Evolutionary conservation across 1,284 basidiomycete species (phyloP).

Genomic region (Melampsora abietis-canadensis): DNA sequence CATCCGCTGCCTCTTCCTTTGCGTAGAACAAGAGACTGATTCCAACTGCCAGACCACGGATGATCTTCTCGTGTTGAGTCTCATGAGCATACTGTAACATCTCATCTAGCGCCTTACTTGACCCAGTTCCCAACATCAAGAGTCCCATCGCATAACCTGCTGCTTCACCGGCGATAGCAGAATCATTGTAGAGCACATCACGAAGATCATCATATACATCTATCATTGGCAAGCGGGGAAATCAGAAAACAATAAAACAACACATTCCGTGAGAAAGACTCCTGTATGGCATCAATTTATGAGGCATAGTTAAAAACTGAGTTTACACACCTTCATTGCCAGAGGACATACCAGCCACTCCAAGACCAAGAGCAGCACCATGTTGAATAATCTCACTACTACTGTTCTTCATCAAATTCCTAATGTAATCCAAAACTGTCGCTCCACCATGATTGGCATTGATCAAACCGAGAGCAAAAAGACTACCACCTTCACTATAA

Average conservation of each 20-base stretch:
- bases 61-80: slow-evolving; percentile 97
- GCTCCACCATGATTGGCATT: slow-evolving; percentile 67
- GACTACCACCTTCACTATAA: slow-evolving; percentile 86
- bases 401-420: slow-evolving; percentile 65
- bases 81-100: slow-evolving; percentile 92
- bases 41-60: slow-evolving; percentile 85
- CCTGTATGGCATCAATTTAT: neutral
- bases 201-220: slow-evolving; percentile 89
- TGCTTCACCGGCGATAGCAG: slow-evolving; percentile 87
- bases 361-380: slow-evolving; percentile 87
- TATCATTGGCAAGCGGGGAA: slow-evolving; percentile 45
- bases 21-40: slow-evolving; percentile 86
- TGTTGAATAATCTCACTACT: slow-evolving; percentile 81
- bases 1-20: slow-evolving; percentile 80
- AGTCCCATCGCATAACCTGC: slow-evolving; percentile 94
- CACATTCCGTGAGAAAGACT: neutral
- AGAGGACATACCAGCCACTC: slow-evolving; percentile 86
- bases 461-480: slow-evolving; percentile 90
- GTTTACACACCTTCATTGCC: slow-evolving; percentile 62
- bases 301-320: neutral
- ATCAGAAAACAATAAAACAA: neutral
- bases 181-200: slow-evolving; percentile 80
- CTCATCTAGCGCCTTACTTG: slow-evolving; percentile 72
- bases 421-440: slow-evolving; percentile 71
- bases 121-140: slow-evolving; percentile 87